Base-by-base conservation (phyloP, 2,329 filamentous ascomycete genomes). In the Pseudogymnoascus pannorum region DNA sequence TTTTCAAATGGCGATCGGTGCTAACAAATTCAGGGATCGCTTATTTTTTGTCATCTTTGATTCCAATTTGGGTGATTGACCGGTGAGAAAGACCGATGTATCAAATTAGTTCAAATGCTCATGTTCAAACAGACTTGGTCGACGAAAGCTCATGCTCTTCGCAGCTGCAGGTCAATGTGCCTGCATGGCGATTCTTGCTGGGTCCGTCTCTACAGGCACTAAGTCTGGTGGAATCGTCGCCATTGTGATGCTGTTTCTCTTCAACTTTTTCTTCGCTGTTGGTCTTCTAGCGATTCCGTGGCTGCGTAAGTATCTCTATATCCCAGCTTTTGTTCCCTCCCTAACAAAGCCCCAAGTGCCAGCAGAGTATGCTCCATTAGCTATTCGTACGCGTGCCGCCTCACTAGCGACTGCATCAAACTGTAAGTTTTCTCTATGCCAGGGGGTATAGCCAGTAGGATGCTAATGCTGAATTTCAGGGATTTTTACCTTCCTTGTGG, bases 141-240 rank as follows among this genome's bases (percentile, higher is more conserved):
- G 83, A 4, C 75, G 83, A 7, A 84, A 83, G 68, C 75, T 86
- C 70, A 82, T 86, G 78, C 77, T 86, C 69, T 84, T 75, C 20
- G 72, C 73, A 1, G 72, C 68, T 11, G 67, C 64, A 1, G 74
- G 73, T 1, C 73, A 75, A 42, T 69, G 71, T 61, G 66, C 63
- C 2, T 80, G 77, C 62, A 80, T 81, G 77, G 80, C 83, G 1
- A 78, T 89, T 26, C 76, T 84, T n/a, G 78, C 79, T 0, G 81
- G 80, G 18, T 60, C 78, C 0, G 74, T 78, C 0, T 74, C 71
- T 8, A 70, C 75, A 33, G 76, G 75, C 4, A 66, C 71, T 14
- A 70, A 73, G 12, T 64, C 72, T 2, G 71, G 75, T 1, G 79
- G 78, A 31, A 71, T 79, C 16, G 77, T 54, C 38, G 62, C 62